Conservation (phyloP, 805 yeast species). For the Zygotorulaspora florentina region DNA sequence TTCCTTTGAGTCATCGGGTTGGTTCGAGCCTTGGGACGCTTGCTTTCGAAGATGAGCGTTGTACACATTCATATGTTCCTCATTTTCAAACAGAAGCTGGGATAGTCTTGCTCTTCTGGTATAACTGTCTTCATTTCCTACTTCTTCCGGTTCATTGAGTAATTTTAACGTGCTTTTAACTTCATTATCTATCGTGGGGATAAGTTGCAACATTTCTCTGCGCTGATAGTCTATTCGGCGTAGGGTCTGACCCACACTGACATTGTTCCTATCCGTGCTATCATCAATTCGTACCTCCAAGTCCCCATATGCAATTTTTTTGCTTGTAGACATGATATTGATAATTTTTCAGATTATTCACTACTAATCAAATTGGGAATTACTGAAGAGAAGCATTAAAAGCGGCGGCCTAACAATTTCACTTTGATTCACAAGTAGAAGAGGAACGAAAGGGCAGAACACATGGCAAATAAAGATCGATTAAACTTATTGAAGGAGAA, state of each 20-base stretch:
- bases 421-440: neutral
- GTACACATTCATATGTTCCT: conserved; percentile 21
- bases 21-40: conserved; percentile 8
- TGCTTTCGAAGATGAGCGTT: conserved; percentile 6
- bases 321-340: neutral
- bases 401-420: neutral
- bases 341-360: neutral
- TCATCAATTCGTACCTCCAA: conserved; percentile 16
- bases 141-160: conserved; percentile 53
- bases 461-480: neutral
- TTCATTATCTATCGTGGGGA: conserved; percentile 65
- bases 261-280: conserved; percentile 17
- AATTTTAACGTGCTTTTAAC: conserved; percentile 48
- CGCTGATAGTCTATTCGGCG: conserved; percentile 29
- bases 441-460: neutral
- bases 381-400: neutral
- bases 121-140: conserved; percentile 55
- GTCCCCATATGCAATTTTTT: conserved; percentile 20
- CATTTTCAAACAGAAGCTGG: conserved; percentile 38
- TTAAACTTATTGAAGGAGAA: conserved; percentile 36
- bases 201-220: conserved; percentile 26
- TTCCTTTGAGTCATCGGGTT: conserved; percentile 21
- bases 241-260: conserved; percentile 28
- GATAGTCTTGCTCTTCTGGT: conserved; percentile 60
- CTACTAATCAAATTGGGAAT: neutral